Conservation (phyloP, 352 stramenopile genomes). For the Phytophthora agathidicida region DNA sequence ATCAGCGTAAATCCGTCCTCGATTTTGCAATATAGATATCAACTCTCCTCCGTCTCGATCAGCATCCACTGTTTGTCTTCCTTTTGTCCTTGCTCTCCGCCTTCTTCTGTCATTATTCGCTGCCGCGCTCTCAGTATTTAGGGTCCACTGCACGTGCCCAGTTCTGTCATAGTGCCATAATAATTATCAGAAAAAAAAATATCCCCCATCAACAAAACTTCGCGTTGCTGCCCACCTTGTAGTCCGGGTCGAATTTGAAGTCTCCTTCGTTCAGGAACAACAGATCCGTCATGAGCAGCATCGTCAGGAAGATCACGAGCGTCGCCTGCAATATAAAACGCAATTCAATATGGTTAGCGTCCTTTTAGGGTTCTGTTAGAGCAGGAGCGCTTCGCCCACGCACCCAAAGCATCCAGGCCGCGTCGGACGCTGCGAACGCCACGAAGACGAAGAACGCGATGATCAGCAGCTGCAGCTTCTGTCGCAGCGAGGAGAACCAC, state of each 20-base stretch:
- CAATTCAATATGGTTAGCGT: not conserved
- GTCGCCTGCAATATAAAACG: constrained; percentile 48
- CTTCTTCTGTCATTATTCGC: not conserved
- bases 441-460: constrained; percentile 87
- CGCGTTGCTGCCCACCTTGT: constrained; percentile 76
- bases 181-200: constrained; percentile 21
- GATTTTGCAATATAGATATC: constrained; percentile 39
- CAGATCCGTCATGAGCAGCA: constrained; percentile 75
- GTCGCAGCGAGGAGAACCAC: constrained; percentile 80
- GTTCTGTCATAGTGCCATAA: constrained; percentile 44
- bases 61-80: not conserved
- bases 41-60: constrained; percentile 4
- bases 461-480: constrained; percentile 81
- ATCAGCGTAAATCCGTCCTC: constrained; percentile 17
- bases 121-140: constrained; percentile 71
- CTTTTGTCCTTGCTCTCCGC: not conserved
- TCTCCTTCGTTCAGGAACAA: constrained; percentile 75
- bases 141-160: constrained; percentile 79
- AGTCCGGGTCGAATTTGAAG: constrained; percentile 87
- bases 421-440: constrained; percentile 73
- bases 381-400: no score
- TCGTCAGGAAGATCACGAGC: constrained; percentile 76
- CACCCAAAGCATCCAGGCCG: constrained; percentile 85
- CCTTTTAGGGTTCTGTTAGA: no score
- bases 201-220: not conserved